Evolutionary conservation across 768 basidiomycete species (phyloP).

Genomic region (Pisolithus tinctorius): DNA sequence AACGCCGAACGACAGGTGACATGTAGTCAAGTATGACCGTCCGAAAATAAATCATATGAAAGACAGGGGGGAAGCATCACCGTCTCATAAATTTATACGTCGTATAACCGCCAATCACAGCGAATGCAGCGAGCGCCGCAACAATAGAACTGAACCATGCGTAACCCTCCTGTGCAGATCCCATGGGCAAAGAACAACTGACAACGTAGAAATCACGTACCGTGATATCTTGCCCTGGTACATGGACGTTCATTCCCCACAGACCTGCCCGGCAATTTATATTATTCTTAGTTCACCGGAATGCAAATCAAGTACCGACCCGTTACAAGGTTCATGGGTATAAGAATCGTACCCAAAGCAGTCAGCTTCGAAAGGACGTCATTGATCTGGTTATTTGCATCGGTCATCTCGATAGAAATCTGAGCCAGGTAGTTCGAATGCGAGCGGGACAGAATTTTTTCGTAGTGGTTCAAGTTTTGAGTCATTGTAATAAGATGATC

Average conservation of each 20-base stretch:
- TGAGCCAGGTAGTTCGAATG: slow-evolving; percentile 99
- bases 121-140: slow-evolving; percentile 72
- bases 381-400: slow-evolving; percentile 99
- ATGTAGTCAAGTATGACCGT: background rate
- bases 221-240: slow-evolving; percentile 70
- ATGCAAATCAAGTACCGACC: slow-evolving; percentile 37
- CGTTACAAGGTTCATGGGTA: slow-evolving; percentile 96
- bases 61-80: slow-evolving; percentile 2
- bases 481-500: slow-evolving; percentile 99
- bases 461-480: slow-evolving; percentile 98
- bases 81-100: slow-evolving; percentile 70
- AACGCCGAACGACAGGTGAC: background rate
- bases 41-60: background rate
- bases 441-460: slow-evolving; percentile 96
- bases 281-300: background rate
- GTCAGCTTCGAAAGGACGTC: slow-evolving; percentile 96
- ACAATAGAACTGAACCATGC: slow-evolving; percentile 90
- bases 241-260: slow-evolving; percentile 99
- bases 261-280: slow-evolving; percentile 42
- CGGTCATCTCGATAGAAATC: slow-evolving; percentile 99
- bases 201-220: slow-evolving; percentile 23
- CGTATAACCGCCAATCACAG: slow-evolving; percentile 70
- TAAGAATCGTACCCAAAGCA: slow-evolving; percentile 92
- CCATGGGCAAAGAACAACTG: background rate
- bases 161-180: slow-evolving; percentile 35